phyloP scores from a whole-genome alignment of 2,329 filamentous ascomycete species.

The Ciborinia camelliae region DNA sequence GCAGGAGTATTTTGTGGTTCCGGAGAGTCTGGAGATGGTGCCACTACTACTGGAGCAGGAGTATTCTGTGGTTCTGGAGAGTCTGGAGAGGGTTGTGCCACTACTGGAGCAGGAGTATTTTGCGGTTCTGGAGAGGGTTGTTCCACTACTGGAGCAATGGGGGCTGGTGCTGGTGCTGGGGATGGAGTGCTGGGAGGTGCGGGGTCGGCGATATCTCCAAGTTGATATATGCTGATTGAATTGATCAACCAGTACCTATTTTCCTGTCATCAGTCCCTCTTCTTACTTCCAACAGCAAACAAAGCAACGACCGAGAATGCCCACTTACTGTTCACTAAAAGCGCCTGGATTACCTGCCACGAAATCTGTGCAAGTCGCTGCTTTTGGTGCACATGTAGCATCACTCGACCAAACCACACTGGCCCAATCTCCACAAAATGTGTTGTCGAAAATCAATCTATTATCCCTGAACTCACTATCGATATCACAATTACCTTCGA shows the following conservation, averaged over 20 bases:
- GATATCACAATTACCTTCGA: conserved; percentile 66
- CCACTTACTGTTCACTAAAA: conserved; percentile 63
- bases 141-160: too few relatives aligned
- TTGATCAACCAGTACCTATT: not conserved
- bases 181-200: not conserved
- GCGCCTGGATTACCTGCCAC: conserved; percentile 66
- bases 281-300: not conserved
- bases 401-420: conserved; percentile 48
- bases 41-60: not conserved
- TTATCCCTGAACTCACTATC: conserved; percentile 65
- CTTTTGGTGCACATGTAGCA: conserved; percentile 49
- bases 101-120: too few relatives aligned
- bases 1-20: too few relatives aligned
- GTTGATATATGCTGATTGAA: conserved; percentile 3
- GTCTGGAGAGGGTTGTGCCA: not conserved
- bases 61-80: not conserved
- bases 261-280: not conserved
- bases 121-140: not conserved
- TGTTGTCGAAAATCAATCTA: conserved; percentile 76
- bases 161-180: not conserved
- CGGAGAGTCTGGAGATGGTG: not conserved
- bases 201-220: not conserved
- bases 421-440: conserved; percentile 86
- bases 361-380: conserved; percentile 65
- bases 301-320: fast-evolving